Evolutionary conservation across 768 basidiomycete genomes (phyloP), one percentile per base, ranked within the genome.

Genomic region (Trametes sanguinea): DNA sequence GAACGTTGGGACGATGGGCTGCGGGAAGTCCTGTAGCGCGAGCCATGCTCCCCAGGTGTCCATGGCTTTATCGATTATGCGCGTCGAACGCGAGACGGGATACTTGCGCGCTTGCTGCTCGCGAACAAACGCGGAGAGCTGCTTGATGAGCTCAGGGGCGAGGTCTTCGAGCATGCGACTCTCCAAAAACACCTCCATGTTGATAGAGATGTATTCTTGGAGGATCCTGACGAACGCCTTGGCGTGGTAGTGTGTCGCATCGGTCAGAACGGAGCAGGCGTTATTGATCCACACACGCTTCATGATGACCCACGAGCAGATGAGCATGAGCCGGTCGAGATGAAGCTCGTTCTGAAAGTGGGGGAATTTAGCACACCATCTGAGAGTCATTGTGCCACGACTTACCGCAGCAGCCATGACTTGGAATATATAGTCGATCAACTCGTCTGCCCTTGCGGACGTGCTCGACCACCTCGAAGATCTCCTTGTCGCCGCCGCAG

Each of bases 161-260:
- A 96, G 80, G 54, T 89, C 88, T 60, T 95, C 91, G 27, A 99
- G 82, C 68, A 95, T 82, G 16, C 83, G 83, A 37, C 79, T 80
- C 70, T 98, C 94, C 17, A 99, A 82, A 52, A 97, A 81, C 0
- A 87, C 85, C 73, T 99, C 97, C 78, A 96, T 79, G 69, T 94
- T 95, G 60, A 85, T 83, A 2, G 84, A 76, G 68, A 97, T 88
- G 73, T 94, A 98, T 29, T 79, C 83, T 73, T 94, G 85, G 39
- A 98, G 75, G 60, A 87, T 82, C 35, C 84, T 80, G 22, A 86
- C 81, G 45, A 99, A 84, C 2, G 84, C 81, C 13, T 73, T 68
- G 7, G 89, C 91, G 65, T 92, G 84, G 75, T 86, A 90, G 71
- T 90, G 84, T 0, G 86, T 83, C 0, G 95, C 95, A 45, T 96